Base-by-base conservation (phyloP, 176 grass and related monocot species). In the Triticum turgidum region DNA sequence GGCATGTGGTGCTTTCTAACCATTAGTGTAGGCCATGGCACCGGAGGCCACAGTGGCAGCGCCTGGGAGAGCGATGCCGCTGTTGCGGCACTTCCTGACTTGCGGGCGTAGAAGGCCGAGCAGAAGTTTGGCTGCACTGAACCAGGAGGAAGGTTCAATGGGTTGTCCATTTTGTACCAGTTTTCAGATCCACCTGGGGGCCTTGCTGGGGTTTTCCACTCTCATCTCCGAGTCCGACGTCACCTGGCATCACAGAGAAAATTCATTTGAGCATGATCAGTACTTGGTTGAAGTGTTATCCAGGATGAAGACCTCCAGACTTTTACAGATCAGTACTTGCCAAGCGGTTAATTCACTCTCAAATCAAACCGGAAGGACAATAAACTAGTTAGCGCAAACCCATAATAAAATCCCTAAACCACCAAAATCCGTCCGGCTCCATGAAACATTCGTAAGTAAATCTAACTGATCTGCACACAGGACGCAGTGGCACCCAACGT, bases 141-240 rank as follows among this genome's bases (percentile, higher is more conserved):
- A 13, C 30, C 61, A 13, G 45, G 11, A 65, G 61, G 44, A 7
- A 76, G 27, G 27, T 67, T 30, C 22, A n/a, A 13, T 2, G 29
- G 29, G 11, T 66, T 56, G 41, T 85, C 61, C 83, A 85, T 85
- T 77, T 47, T 42, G 73, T 7, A 6, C 73, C 29, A 77, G 21
- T 41, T 77, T 12, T 37, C 62, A 81, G 61, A 77, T 52, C 24
- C 25, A 5, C 7, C 15, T 65, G 49, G 0, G 13, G 34, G 1
- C 29, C 79, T 22, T 69, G 61, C 15, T 66, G 2, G 39, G 62
- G 41, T 45, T 14, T 21, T 41, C 0, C 9, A 8, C 56, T 64
- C 22, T 22, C 15, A 63, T 64, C 70, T 45, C 56, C 3, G 4
- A 21, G 13, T 58, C 52, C 6, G 17, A 5, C 52, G 44, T 73